Percentiles rank a stretch among this genome's conserved stretches.
These are phyloP conservation scores for Funneliformis caledonium DNA, from an alignment of 371 early-diverging fungal species.

Conservation along the genomic window DNA sequence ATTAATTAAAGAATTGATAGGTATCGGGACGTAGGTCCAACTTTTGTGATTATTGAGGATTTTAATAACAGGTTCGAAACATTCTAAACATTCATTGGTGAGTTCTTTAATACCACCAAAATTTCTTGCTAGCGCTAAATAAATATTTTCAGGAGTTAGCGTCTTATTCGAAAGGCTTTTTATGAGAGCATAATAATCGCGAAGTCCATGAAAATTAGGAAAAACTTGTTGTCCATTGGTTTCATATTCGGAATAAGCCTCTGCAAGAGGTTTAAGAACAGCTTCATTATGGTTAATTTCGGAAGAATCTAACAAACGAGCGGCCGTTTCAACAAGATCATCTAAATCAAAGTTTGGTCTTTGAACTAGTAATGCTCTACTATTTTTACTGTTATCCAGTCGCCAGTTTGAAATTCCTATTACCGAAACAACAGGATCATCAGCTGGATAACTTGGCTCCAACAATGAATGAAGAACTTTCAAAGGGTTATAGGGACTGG, in stretches of 20 bases:
- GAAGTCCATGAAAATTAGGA: slow-evolving; percentile 40
- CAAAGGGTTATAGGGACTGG: slow-evolving; percentile 35
- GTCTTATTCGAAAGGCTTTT: slow-evolving; percentile 10
- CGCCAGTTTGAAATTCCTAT: slow-evolving; percentile 41
- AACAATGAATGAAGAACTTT: slow-evolving; percentile 41
- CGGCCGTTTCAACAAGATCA: slow-evolving; percentile 34
- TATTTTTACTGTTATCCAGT: slow-evolving; percentile 39
- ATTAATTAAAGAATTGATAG: slow-evolving; percentile 27
- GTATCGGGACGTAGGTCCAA: not conserved
- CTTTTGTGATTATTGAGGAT: too few relatives aligned
- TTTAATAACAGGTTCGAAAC: too few relatives aligned
- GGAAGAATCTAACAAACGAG: not conserved
- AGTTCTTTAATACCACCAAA: slow-evolving; percentile 24
- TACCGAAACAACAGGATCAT: slow-evolving; percentile 27
- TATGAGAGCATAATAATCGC: slow-evolving; percentile 38
- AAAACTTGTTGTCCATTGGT: not conserved
- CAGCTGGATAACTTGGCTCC: slow-evolving; percentile 38
- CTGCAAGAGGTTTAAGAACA: not conserved
- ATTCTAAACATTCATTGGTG: too few relatives aligned
- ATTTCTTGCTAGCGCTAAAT: slow-evolving; percentile 41
- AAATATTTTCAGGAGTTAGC: slow-evolving; percentile 15
- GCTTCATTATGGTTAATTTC: too few relatives aligned
- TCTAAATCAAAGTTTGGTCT: slow-evolving; percentile 10
- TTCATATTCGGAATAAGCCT: slow-evolving; percentile 30
- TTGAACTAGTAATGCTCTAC: slow-evolving; percentile 38